These are phyloP conservation scores for Rhodotorula graminis DNA, from an alignment of 768 basidiomycete genomes.

Conservation along the genomic window DNA sequence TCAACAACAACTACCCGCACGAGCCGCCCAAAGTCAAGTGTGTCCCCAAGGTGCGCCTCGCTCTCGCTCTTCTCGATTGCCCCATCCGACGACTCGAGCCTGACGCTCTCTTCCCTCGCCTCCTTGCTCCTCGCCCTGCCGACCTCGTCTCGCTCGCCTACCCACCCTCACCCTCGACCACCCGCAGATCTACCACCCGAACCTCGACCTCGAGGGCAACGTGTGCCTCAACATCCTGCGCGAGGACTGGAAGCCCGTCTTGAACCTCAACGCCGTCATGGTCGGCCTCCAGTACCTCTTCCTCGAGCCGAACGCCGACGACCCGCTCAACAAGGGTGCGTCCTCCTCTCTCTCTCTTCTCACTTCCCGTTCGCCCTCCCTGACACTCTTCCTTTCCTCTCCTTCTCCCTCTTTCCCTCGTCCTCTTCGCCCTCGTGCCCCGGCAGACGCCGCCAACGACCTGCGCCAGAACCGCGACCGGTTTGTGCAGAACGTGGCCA, in stretches of 20 bases:
- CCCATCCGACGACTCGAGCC: not conserved
- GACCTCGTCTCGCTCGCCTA: not conserved
- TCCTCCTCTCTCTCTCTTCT: not conserved
- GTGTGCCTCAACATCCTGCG: conserved; percentile 97
- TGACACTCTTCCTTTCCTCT: too few species aligned
- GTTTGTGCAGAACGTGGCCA: conserved; percentile 79
- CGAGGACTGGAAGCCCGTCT: conserved; percentile 99
- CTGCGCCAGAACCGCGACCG: conserved; percentile 79
- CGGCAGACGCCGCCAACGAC: conserved; percentile 87
- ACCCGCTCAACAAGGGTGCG: conserved; percentile 95
- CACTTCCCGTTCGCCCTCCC: too few species aligned
- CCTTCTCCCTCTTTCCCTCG: not conserved
- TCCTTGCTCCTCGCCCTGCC: not conserved
- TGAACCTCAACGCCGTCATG: conserved; percentile 97
- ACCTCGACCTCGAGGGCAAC: conserved; percentile 95
- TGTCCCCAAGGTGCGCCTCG: conserved; percentile 69
- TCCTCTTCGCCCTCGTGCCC: not conserved
- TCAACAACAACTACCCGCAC: conserved; percentile 98
- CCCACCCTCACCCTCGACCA: not conserved
- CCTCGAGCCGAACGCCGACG: conserved; percentile 96
- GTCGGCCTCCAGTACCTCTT: conserved; percentile 97
- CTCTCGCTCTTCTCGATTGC: not conserved
- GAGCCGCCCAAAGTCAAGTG: conserved; percentile 99
- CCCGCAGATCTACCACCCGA: conserved; percentile 91
- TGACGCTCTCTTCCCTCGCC: not conserved